Base-by-base conservation (phyloP, 108 stramenopile genomes). In the Skeletonema tropicum region DNA sequence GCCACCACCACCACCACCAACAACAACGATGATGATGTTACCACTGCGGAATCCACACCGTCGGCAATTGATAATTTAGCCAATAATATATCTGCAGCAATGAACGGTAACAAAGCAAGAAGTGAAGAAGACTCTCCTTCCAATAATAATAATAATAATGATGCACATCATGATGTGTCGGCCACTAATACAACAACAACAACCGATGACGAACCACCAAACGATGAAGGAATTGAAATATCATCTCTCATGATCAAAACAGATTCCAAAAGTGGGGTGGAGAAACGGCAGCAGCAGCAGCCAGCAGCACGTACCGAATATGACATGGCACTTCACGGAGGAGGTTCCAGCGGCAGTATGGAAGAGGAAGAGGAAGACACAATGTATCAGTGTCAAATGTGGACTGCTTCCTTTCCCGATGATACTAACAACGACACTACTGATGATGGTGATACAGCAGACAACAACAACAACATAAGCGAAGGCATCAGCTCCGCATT, bases 341-440 rank as follows among this genome's bases (percentile, higher is more conserved):
- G 42, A 45, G 15, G 42, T 4, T 45, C 42, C 42, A 45, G 42
- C 15, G 15, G 15, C 42, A 45, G 11, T 2, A 4, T 35, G 33
- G 33, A 35, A 35, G 48, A 49, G 6, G 52, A 55, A 2, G 52
- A 23, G 5, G 52, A 55, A 23, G 52, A 55, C 23, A 23, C 52
- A 2, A 55, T 23, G 52, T 55, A 55, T 55, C 52, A 55, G 10
- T 55, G 52, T 55, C 52, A 55, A 55, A 23, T 55, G 52, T 55
- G 52, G 52, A 55, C 52, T 8, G 52, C 52, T 23, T 23, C 52
- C 1, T 55, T 55, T 9, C 52, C 52, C 2, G 1, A 55, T 23
- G 23, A 55, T 9, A 23, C 23, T n/a, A 23, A 52, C 23, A 9
- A 25, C 23, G 3, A 25, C 2, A 9, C 25, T 10, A 25, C 10